Percentiles rank a stretch among this genome's conserved stretches.
Evolutionary conservation across 257 asterid species (phyloP).

Genomic region (Lycium barbarum): DNA sequence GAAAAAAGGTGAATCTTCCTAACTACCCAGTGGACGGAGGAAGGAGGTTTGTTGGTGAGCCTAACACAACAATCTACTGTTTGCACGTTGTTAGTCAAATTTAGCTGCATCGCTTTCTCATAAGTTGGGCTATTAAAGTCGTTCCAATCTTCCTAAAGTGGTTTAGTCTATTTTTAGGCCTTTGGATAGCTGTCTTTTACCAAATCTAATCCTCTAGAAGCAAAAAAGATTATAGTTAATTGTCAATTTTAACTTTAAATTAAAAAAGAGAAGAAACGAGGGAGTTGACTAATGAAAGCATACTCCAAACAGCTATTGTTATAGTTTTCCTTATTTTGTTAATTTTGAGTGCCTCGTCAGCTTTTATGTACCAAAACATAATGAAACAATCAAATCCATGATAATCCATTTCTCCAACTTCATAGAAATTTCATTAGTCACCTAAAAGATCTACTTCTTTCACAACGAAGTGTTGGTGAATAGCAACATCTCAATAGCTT

Average conservation of each 20-base stretch:
- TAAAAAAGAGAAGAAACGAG: not conserved
- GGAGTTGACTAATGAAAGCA: not conserved
- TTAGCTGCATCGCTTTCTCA: not conserved
- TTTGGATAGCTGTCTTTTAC: not conserved
- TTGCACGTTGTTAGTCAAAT: not conserved
- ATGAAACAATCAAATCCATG: not conserved
- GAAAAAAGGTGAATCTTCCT: not conserved
- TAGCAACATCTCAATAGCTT: not conserved
- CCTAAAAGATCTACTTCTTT: not conserved
- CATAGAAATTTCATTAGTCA: not conserved
- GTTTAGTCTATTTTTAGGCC: not conserved
- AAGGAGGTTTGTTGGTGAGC: not conserved
- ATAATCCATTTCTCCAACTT: not conserved
- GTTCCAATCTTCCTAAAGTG: not conserved
- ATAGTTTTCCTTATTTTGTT: not conserved
- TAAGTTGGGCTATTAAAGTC: not conserved
- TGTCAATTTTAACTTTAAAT: not conserved
- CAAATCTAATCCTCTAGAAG: conserved; percentile 7
- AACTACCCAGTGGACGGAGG: not conserved
- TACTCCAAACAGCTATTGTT: not conserved
- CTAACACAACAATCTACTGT: not conserved
- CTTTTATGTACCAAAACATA: not conserved
- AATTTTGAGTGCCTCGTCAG: not conserved
- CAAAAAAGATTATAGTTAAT: not conserved
- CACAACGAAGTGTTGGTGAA: not conserved